Evolutionary conservation across 768 basidiomycete genomes (phyloP), one percentile per base, ranked within the genome.

Genomic region (Agrocybe praecox): DNA sequence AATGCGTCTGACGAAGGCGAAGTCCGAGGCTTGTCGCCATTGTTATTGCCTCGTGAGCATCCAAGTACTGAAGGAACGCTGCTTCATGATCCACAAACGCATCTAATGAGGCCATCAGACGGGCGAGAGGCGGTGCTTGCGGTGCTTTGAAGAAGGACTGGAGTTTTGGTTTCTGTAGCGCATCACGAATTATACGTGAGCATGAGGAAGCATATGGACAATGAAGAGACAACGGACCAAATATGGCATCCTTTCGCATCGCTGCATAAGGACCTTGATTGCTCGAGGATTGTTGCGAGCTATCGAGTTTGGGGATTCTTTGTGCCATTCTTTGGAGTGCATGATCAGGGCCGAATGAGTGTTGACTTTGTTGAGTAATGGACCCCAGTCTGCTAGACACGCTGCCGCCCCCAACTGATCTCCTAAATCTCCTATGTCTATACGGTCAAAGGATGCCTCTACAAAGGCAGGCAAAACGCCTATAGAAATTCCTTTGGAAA

Each of bases 401-500:
- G 66, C 70, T 40, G 65, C 50, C 17, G 76, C 61, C 8, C 70
- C 72, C 14, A 69, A 50, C 14, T 63, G 59, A 55, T 78, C 78
- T 18, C 67, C 63, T 62, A 77, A 61, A 57, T 72, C 68, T 4
- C 71, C 74, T 2, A 71, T 60, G 58, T 78, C 76, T 21, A 78
- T 68, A 19, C 76, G 69, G 57, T 78, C 76, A 51, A 80, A 78
- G 24, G 67, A 69, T 18, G 69, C 69, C 21, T 69, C 69, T 9
- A 65, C 53, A 45, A 78, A 78, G 3, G 71, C 67, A 7, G 74
- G 76, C 9, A 79, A 60, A 33, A 70, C 68, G 11, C 73, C 74
- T 21, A 70, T 68, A 18, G 72, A 69, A n/a, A 84, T 74, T 0
- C 67, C 71, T 48, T 71, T 71, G 0, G 80, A 72, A 21, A 84